Percentiles rank a stretch among this genome's conserved stretches.
Evolutionary conservation across 768 basidiomycete genomes (phyloP).

Genomic region (Tricholoma hemisulphureum): DNA sequence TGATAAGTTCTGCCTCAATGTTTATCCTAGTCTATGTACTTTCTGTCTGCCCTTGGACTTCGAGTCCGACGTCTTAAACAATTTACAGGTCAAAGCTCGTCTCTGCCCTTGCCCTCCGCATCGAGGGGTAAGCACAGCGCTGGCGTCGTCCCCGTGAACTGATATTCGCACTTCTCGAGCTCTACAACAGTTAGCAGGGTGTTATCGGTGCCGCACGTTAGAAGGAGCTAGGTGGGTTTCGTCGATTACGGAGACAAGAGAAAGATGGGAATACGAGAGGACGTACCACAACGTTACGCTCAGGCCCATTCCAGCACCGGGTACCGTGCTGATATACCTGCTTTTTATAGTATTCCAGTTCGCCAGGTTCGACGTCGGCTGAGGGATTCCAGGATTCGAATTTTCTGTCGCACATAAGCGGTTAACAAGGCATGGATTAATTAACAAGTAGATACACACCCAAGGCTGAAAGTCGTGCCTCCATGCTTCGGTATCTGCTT

Average conservation of each 20-base stretch:
- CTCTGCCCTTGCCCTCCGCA: conserved; percentile 4
- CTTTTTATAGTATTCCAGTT: conserved; percentile 73
- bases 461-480: conserved; percentile 72
- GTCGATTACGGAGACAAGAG: neutral
- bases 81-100: neutral
- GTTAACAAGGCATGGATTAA: neutral
- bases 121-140: conserved; percentile 71
- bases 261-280: neutral
- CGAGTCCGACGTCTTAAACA: neutral
- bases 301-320: conserved; percentile 96
- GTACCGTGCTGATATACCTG: conserved; percentile 84
- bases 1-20: neutral
- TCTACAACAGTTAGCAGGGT: conserved; percentile 74
- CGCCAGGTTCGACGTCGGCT: conserved; percentile 53
- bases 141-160: conserved; percentile 80
- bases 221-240: conserved; percentile 56
- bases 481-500: conserved; percentile 86
- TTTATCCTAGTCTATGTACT: no score
- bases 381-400: conserved; percentile 81
- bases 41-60: neutral
- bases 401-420: conserved; percentile 40
- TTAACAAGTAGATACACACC: conserved; percentile 49
- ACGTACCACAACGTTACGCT: conserved; percentile 76
- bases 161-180: conserved; percentile 96
- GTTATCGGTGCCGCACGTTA: conserved; percentile 87